Conservation (phyloP, 805 yeast species). For the Monosporozyma aquatica region DNA sequence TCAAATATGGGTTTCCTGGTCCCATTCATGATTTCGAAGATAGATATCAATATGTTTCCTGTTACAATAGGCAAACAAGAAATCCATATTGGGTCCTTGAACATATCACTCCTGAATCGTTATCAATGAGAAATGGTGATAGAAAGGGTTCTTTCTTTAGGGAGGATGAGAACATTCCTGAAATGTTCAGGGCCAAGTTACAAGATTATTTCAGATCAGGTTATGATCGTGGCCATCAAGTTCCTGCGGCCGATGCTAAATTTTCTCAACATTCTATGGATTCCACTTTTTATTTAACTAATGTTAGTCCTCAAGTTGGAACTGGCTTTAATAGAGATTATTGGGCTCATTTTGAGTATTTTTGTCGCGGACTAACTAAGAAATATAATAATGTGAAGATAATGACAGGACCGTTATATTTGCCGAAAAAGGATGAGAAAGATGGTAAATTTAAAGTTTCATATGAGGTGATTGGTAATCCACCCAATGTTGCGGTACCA, state of each 20-base stretch:
- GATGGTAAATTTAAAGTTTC: conserved; percentile 81
- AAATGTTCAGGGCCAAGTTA: conserved; percentile 61
- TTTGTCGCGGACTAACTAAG: conserved; percentile 67
- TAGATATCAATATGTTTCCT: conserved; percentile 70
- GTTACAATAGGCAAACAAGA: conserved; percentile 74
- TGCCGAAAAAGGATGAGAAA: conserved; percentile 60
- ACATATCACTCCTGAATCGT: conserved; percentile 70
- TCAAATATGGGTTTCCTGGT: conserved; percentile 91
- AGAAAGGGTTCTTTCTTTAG: conserved; percentile 73
- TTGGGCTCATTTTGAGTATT: conserved; percentile 95
- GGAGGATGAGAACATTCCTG: conserved; percentile 81
- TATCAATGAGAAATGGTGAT: conserved; percentile 51
- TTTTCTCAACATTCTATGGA: conserved; percentile 88
- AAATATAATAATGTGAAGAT: conserved; percentile 68
- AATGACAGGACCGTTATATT: conserved; percentile 87
- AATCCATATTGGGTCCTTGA: conserved; percentile 86
- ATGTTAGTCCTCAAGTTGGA: conserved; percentile 96
- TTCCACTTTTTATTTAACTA: conserved; percentile 82
- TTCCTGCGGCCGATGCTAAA: conserved; percentile 96
- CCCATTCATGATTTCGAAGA: conserved; percentile 79
- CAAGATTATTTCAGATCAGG: conserved; percentile 91
- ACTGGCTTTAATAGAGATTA: conserved; percentile 95
- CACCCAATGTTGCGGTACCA: conserved; percentile 94
- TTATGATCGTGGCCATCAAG: conserved; percentile 94
- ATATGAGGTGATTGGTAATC: conserved; percentile 92